phyloP scores from a whole-genome alignment of 2,329 filamentous ascomycete species.

The Trichoderma sp. region DNA sequence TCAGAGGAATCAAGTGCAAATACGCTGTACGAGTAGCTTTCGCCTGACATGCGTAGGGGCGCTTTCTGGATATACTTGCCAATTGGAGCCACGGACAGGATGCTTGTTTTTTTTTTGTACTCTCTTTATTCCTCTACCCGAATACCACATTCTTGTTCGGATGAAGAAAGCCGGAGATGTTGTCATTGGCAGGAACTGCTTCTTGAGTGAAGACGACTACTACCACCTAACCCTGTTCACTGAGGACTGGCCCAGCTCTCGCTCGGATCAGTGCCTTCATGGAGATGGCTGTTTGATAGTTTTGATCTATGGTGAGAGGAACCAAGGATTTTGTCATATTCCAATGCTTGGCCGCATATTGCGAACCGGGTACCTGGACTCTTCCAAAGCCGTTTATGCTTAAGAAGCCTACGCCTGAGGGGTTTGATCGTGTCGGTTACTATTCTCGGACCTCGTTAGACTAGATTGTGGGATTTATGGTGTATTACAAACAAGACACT shows the following conservation, averaged over 20 bases:
- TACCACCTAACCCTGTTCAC: neutral
- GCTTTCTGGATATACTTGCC: neutral
- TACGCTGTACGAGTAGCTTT: neutral
- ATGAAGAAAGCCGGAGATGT: neutral
- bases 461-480: neutral
- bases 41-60: neutral
- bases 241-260: neutral
- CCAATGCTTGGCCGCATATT: neutral
- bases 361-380: neutral
- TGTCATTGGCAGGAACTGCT: neutral
- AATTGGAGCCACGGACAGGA: neutral
- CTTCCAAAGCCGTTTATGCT: neutral
- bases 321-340: neutral
- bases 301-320: neutral
- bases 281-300: neutral
- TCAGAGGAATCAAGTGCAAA: neutral
- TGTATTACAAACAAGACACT: neutral
- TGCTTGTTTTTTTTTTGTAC: neutral
- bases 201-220: neutral
- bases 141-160: neutral
- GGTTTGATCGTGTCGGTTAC: neutral
- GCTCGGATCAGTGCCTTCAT: neutral
- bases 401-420: neutral
- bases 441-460: neutral
- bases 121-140: neutral